Base-by-base conservation (phyloP, 2,329 filamentous ascomycete species). In the Boeremia lycopersici region DNA sequence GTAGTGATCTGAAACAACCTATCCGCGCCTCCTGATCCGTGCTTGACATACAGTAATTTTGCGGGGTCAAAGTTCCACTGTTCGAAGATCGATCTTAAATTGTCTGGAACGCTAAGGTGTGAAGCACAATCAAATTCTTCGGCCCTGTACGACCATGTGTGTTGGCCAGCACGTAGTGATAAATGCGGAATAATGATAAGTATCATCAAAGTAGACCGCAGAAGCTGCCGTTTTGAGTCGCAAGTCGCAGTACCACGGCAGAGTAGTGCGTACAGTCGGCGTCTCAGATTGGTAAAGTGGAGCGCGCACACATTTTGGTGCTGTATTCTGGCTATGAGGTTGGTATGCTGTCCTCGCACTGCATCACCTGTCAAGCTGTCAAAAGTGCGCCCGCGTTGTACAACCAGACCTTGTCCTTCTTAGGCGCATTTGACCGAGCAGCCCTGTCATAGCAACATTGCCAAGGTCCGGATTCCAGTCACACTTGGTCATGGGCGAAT, bases 331-430 rank as follows among this genome's bases (percentile, higher is more conserved):
- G 2, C 19, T 40, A n/a, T 40, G 5, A n/a, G 19, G 13, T 19
- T 28, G 13, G 19, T 5, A 10, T 25, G 15, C 12, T 25, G 25
- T 51, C 56, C 61, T 64, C 60, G 63, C 49, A 67, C 63, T 33
- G 45, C 64, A 45, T 33, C 50, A 66, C 60, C 64, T 67, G 61
- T 67, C 64, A 67, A 59, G 43, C 57, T 65, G 63, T 65, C 62
- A 65, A 48, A 50, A 38, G 38, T 28, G 42, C 31, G 29, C n/a
- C 44, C 35, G 59, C 57, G 48, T 53, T 41, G 53, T 58, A 42
- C 51, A 42, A 15, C 1, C 36, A 23, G 29, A n/a, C 17, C 7
- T 39, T 38, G 36, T 47, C 46, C 41, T 34, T 28, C 49, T 51
- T 49, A 40, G 47, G 59, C 44, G 34, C 59, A 60, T 59, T 45